Evolutionary conservation across 2,329 filamentous ascomycete genomes (phyloP), one percentile per base, ranked within the genome.

Genomic region (Trichoderma sp.): DNA sequence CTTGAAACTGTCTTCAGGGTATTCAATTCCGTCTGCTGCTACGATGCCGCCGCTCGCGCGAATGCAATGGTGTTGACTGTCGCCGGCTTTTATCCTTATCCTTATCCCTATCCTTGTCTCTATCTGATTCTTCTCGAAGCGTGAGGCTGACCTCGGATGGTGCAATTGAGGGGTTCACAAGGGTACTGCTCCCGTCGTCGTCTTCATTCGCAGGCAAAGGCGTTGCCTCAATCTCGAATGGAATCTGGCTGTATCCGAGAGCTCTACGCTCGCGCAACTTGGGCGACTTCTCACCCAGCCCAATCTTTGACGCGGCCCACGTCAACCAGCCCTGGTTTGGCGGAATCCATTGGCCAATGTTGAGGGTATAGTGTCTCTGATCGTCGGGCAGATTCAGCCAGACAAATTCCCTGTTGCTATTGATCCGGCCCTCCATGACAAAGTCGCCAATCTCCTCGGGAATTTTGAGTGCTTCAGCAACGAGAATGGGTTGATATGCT

Each of bases 301-400:
- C 82, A 41, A 83, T 75, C 53, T 78, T 80, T 1, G 77, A 77
- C 53, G 80, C 75, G 1, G 80, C 78, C 77, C 81, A 82, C 7
- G 81, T 78, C 71, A 78, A 79, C 75, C 81, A 81, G 1, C 79
- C 77, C 3, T 77, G 77, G 1, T 77, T 78, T 0, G 83, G 83
- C 2, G 82, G 83, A 18, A 78, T 75, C 79, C 81, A 84, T 56
- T 82, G 80, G 6, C 83, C 83, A 53, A 84, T 80, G 11, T 82
- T 82, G 33, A 80, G 78, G 14, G 81, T 78, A 35, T 82, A 83
- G 21, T 79, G 80, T 0, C 79, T 76, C 71, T 84, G 83, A 0
- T 83, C 81, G n/a, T 81, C 78, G 1, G 82, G 84, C 5, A 85
- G 76, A 38, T 84, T 84, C 1, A 85, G 77, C 83, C 83, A 84